Evolutionary conservation across 192 early-diverging fungal genomes (phyloP), one percentile per base, ranked within the genome.

Genomic region (Gryganskiella cystojenkinii): DNA sequence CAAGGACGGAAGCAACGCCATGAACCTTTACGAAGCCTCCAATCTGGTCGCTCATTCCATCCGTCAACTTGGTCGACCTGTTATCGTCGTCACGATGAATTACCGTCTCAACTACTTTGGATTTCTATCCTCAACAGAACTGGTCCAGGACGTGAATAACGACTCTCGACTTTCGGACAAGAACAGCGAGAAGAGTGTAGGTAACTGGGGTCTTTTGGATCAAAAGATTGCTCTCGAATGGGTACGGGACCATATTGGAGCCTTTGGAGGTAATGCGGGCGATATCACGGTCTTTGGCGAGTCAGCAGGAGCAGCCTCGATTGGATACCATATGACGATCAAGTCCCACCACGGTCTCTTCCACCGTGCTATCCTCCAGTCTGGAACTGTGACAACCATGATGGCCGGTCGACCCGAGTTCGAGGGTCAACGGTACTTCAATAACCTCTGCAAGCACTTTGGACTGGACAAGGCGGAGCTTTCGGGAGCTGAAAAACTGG

Each of bases 241-340:
- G 89, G 79, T 90, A 6, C 62, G 75, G n/a, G 61, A 90, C 43
- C 82, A 90, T 57, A 85, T 89, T 42, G 25, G 22, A 1, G 71
- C 58, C 19, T 90, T 90, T 69, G 88, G 88, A 10, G 89, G 89
- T 17, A 81, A 90, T 60, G 83, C 87, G 3, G 68, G 60, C 40
- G 61, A 67, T n/a, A 64, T 90, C 27, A 87, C 83, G 5, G 67
- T 78, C 30, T 84, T 80, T 60, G 89, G 89, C 9, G 70, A 90
- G 61, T 76, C 72, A n/a, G 81, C 85, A 13, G 89, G 89, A 28
- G 86, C 81, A 2, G 56, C 60, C 13, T 78, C 85, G 35, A 79
- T 86, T 43, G 61, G 56, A 6, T 80, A 73, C 30, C 80, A 64
- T 19, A 43, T 64, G 24, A 25, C 54, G 14, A 70, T 62, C 50